Base-by-base conservation (phyloP, 1,284 basidiomycete species). In the Boletellus sp. region DNA sequence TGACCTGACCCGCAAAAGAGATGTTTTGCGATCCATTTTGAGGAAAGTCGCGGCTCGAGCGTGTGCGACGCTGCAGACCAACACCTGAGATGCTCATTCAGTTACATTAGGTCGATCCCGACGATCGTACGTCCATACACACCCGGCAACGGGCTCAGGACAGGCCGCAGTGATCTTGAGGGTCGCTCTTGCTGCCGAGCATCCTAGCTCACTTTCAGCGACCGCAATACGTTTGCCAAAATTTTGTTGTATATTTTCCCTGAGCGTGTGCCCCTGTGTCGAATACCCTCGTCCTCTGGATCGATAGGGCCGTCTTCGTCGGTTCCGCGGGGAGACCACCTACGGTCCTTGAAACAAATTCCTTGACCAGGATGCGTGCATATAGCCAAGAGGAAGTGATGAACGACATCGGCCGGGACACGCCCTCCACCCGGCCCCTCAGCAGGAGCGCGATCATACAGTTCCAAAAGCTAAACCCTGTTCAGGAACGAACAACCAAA, bases 1-100 rank as follows among this genome's bases (percentile, higher is more conserved):
- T 77, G 32, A 94, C 79, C 3, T 80, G 75, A 0, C 86, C 89
- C 38, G 93, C 79, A 63, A 93, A 90, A 3, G 91, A 79, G 53
- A 95, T 83, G 49, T 93, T n/a, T 94, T 2, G 87, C 83, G 30
- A 97, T 83, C 93, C 93, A 97, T 61, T 87, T 85, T 0, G 91
- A 90, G 7, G 89, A 89, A 1, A 94, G 79, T 1, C 91, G 82
- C 0, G 94, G 93, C 58, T 97, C 94, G 8, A 97, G 76, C 0
- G 88, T 87, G 21, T 93, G 72, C 1, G 82, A 81, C 4, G 82
- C 86, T 32, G 79, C 79, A 16, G 82, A 70, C 90, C 92, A 93
- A 65, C 89, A 93, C 11, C 89, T 91, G 18, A 46, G 45, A 47
- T 47, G 35, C 21, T 33, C 6, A 21, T 8, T 56, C 38, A 56